Evolutionary conservation across 2,329 filamentous ascomycete genomes (phyloP).

Genomic region (Arthrinium puccinioides): DNA sequence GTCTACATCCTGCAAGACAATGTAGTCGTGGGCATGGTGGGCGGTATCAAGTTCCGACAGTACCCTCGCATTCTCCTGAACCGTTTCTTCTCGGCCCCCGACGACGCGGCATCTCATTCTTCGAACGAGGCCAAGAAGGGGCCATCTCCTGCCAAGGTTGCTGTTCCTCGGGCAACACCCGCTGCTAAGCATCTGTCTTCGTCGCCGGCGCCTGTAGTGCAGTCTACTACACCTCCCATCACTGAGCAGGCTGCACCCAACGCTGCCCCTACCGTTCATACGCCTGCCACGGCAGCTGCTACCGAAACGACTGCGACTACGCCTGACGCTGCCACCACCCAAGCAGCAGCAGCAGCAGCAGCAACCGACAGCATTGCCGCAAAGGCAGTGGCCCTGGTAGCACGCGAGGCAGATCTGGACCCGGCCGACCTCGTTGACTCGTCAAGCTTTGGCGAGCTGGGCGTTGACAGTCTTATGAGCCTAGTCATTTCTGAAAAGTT

Average conservation of each 20-base stretch:
- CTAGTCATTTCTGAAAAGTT: constrained; percentile 26
- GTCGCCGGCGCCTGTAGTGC: no score
- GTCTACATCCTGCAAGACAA: constrained; percentile 26
- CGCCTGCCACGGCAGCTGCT: no score
- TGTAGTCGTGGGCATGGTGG: constrained; percentile 25
- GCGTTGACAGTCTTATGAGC: constrained; percentile 29
- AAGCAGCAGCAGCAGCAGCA: no score
- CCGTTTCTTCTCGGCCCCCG: constrained; percentile 30
- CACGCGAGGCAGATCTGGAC: constrained; percentile 50
- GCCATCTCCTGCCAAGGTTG: background rate
- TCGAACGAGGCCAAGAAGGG: background rate
- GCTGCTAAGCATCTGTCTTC: no score
- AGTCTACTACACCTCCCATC: no score
- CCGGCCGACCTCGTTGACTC: constrained; percentile 36
- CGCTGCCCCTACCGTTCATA: no score
- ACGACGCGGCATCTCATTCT: constrained; percentile 6
- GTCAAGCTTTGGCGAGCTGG: constrained; percentile 24
- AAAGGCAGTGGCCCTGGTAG: constrained; percentile 30
- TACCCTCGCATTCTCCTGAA: constrained; percentile 28
- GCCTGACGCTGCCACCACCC: no score
- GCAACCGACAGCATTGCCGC: constrained; percentile 10
- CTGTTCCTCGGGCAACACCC: no score
- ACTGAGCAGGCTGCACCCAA: no score
- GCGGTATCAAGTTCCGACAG: constrained; percentile 27
- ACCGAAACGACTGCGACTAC: no score